Base-by-base conservation (phyloP, 1,139 yeast species). In the Pneumocystis oryctolagi region DNA sequence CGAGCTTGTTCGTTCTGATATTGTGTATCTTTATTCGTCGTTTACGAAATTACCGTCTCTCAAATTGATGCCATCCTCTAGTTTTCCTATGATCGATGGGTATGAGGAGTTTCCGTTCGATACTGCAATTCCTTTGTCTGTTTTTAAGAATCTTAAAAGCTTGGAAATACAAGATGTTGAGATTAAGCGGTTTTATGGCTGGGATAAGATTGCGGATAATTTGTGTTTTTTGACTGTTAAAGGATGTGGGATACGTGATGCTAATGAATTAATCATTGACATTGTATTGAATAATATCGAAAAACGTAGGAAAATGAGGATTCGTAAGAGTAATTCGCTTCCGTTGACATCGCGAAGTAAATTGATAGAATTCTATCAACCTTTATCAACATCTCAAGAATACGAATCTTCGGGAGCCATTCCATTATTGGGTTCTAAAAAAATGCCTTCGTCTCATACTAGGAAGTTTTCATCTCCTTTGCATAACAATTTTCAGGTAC, bases 21-120 rank as follows among this genome's bases (percentile, higher is more conserved):
- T 83, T 62, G 79, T 78, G 67, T 84, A 84, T 71, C 71, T 84
- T 55, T 82, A 82, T 69, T 80, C 84, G n/a, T 82, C 85, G 9
- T 84, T 84, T 71, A 81, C 86, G 9, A 83, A 83, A 67, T 75
- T 84, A 42, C 88, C 88, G 0, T 82, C 87, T 69, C 76, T 84
- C 62, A 75, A 84, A 39, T 71, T 84, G 62, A 79, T 83, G 16
- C 85, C 85, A 9, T 83, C 82, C 65, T 77, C 83, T 9, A 82
- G 81, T 65, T 79, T 84, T 30, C 79, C 76, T 67, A 74, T 81
- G 61, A 83, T 84, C 47, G 77, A 76, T 61, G 83, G 84, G 1
- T 84, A 82, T 70, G 87, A 84, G 70, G 88, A 84, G 70, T 84
- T 81, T 68, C 88, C 88, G 0, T 83, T 85, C 70, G 88, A 84